Evolutionary conservation across 2,329 filamentous ascomycete genomes (phyloP).

Genomic region (Pestalotiopsis fici): DNA sequence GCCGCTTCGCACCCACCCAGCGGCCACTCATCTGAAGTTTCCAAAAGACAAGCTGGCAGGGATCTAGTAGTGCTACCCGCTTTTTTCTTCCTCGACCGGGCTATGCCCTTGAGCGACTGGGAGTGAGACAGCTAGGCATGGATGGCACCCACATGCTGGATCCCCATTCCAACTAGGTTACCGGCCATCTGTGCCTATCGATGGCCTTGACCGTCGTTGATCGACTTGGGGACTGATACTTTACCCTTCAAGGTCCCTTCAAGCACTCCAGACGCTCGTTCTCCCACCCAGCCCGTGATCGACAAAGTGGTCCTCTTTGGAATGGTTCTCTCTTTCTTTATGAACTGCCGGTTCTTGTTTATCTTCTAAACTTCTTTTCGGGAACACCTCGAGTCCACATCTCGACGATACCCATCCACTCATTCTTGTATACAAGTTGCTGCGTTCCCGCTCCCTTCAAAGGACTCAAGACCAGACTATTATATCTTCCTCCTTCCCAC

Average conservation of each 20-base stretch:
- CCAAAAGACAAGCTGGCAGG: slow-evolving; percentile 9
- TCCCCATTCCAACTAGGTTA: slow-evolving; percentile 34
- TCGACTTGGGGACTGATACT: slow-evolving; percentile 19
- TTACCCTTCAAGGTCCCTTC: slow-evolving; percentile 23
- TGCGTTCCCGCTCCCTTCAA: slow-evolving; percentile 15
- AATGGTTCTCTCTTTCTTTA: slow-evolving; percentile 32
- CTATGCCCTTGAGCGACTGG: slow-evolving; percentile 11
- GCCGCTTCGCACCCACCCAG: slow-evolving; percentile 6
- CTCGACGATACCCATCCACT: slow-evolving; percentile 31
- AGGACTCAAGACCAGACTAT: background rate
- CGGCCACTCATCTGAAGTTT: slow-evolving; percentile 12
- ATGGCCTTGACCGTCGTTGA: slow-evolving; percentile 43
- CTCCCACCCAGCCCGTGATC: slow-evolving; percentile 31
- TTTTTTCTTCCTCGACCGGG: slow-evolving; percentile 13
- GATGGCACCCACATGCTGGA: slow-evolving; percentile 27
- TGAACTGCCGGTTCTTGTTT: slow-evolving; percentile 34
- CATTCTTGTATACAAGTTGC: slow-evolving; percentile 30
- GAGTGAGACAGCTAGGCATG: slow-evolving; percentile 54
- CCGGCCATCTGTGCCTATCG: slow-evolving; percentile 35
- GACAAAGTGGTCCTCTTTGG: slow-evolving; percentile 27
- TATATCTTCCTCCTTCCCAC: background rate
- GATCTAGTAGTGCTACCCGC: slow-evolving; percentile 2
- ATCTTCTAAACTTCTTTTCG: slow-evolving; percentile 31
- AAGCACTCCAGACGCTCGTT: slow-evolving; percentile 30
- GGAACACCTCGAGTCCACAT: slow-evolving; percentile 26